Evolutionary conservation across 768 basidiomycete species (phyloP).

Genomic region (Coprinopsis marcescibilis): DNA sequence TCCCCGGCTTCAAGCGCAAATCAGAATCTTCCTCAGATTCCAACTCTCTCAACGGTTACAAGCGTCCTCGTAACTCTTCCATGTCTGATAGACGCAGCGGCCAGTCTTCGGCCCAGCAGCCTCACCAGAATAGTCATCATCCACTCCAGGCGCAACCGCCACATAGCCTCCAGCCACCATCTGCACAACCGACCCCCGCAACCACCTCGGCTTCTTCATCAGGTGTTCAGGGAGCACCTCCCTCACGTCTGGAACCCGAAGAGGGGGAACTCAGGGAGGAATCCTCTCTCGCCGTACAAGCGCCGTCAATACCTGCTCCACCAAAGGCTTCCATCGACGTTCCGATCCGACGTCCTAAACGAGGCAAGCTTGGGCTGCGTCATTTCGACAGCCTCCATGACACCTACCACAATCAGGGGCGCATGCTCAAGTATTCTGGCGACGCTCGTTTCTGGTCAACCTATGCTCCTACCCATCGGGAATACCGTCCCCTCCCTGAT

Average conservation of each 20-base stretch:
- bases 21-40: slow-evolving; percentile 30
- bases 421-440: slow-evolving; percentile 79
- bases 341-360: slow-evolving; percentile 64
- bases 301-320: slow-evolving; percentile 18
- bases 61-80: slow-evolving; percentile 39
- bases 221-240: too few species aligned
- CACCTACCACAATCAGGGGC: slow-evolving; percentile 63
- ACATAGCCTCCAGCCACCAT: slow-evolving; percentile 20
- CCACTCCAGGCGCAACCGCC: slow-evolving; percentile 18
- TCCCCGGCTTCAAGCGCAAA: slow-evolving; percentile 44
- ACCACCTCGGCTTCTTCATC: slow-evolving; percentile 18
- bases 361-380: slow-evolving; percentile 41
- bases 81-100: slow-evolving; percentile 21
- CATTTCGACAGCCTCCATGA: slow-evolving; percentile 61
- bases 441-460: slow-evolving; percentile 75
- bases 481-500: slow-evolving; percentile 55
- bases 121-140: slow-evolving; percentile 24
- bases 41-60: slow-evolving; percentile 28
- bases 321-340: slow-evolving; percentile 29
- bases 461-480: slow-evolving; percentile 56
- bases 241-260: slow-evolving; percentile 41
- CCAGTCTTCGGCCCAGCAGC: slow-evolving; percentile 18
- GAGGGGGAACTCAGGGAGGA: slow-evolving; percentile 54
- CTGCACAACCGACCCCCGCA: slow-evolving; percentile 19
- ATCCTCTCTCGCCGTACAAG: slow-evolving; percentile 14